A percentile compares a stretch with the other conserved stretches of the same genome.
phyloP scores from a whole-genome alignment of 306 rosid genomes.

The apple (Malus domestica) region DNA sequence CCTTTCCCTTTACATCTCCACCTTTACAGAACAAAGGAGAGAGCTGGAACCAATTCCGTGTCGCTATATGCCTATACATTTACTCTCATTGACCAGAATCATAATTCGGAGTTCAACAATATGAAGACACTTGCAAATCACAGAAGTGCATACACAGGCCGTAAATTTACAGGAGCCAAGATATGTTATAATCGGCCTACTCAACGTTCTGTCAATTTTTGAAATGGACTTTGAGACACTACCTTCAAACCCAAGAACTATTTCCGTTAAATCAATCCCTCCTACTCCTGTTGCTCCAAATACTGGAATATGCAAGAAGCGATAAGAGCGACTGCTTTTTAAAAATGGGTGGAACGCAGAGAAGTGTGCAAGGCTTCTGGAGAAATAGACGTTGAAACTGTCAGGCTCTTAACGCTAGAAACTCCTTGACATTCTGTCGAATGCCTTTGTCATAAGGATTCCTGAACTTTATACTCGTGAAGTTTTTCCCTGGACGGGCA shows the following conservation, averaged over 20 bases:
- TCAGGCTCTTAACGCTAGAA: constrained; percentile 13
- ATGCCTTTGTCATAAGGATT: constrained; percentile 45
- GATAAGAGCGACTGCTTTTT: not conserved
- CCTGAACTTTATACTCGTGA: constrained; percentile 13
- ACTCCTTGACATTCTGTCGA: constrained; percentile 32
- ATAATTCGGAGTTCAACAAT: not conserved
- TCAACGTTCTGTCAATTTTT: not conserved
- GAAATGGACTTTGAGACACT: not conserved
- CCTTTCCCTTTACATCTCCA: not conserved
- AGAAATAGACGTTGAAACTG: not conserved
- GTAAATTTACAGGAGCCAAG: not conserved
- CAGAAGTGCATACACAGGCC: not conserved
- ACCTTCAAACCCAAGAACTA: not conserved
- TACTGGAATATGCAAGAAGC: not conserved
- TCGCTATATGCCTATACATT: not conserved
- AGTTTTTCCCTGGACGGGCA: constrained; percentile 14
- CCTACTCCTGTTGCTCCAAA: not conserved
- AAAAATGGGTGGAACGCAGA: not conserved
- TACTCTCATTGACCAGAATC: not conserved
- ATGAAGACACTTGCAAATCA: not conserved
- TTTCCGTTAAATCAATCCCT: not conserved
- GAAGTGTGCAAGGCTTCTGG: not conserved
- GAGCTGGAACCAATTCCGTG: not conserved
- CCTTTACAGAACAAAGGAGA: not conserved
- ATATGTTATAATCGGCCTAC: not conserved